Evolutionary conservation across 371 early-diverging fungal genomes (phyloP), one percentile per base, ranked within the genome.

Genomic region (Syncephalastrum sp.): DNA sequence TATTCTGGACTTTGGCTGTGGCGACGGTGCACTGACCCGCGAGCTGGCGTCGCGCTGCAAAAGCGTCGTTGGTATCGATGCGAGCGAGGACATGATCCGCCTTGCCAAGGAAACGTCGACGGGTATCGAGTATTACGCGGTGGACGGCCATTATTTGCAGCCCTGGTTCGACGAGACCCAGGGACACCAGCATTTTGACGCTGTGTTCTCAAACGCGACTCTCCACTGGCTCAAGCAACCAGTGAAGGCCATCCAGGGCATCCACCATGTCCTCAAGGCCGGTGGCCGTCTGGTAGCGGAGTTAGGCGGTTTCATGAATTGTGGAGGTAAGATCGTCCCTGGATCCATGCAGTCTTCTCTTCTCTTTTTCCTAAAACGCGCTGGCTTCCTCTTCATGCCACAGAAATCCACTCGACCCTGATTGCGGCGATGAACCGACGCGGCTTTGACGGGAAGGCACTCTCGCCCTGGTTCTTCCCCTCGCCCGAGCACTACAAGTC

Each of bases 141-240:
- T 79, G 16, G 78, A 86, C 61, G 84, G 84, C 0, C 79, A 82
- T 54, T 72, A 78, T 33, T 57, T 86, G 4, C 61, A 55, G 5
- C 68, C 58, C 7, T 78, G 84, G 75, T 65, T 73, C 53, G 67
- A 70, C 24, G 27, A 46, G 15, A 54, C 69, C 1, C 69, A 72
- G 27, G 59, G 67, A 1, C 46, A 55, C 14, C 17, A 50, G 24
- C 49, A 50, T 16, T 85, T 83, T 68, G 87, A 87, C 55, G 80
- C 82, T 0, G 84, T 87, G 0, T 84, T 85, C 56, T 82, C 84
- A 0, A 85, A 75, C 56, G 87, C 86, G 17, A 78, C 86, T 1
- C 60, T 89, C 13, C 91, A 91, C 60, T 91, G 89, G 91, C 80
- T 91, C 72, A 88, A 82, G 47, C 81, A 86, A 47, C 88, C 87